Conservation (phyloP, 2,329 filamentous ascomycete species). For the Penicillium sp. region DNA sequence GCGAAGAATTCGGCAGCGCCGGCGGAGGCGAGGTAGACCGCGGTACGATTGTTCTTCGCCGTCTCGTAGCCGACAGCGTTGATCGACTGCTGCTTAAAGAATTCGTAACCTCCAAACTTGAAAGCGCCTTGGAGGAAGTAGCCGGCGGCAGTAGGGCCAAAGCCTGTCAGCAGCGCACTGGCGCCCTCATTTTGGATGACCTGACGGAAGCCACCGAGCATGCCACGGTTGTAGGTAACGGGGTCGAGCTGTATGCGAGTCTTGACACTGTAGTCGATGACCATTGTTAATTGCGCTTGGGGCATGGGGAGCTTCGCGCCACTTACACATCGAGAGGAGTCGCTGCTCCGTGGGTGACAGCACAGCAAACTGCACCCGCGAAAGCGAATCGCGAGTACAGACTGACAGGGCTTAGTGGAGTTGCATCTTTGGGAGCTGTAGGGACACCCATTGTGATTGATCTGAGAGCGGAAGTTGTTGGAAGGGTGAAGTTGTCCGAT, state of each 20-base stretch:
- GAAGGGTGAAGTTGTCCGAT: slow-evolving; percentile 11
- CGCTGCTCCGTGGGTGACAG: slow-evolving; percentile 92
- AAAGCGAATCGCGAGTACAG: slow-evolving; percentile 90
- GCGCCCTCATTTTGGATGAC: slow-evolving; percentile 82
- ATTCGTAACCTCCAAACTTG: slow-evolving; percentile 94
- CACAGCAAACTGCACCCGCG: slow-evolving; percentile 96
- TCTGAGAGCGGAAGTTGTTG: slow-evolving; percentile 19
- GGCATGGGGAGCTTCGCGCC: too few relatives aligned
- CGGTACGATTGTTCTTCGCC: slow-evolving; percentile 75
- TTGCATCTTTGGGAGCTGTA: slow-evolving; percentile 51
- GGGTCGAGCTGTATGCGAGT: slow-evolving; percentile 94
- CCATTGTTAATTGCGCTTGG: background rate
- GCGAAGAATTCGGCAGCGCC: slow-evolving; percentile 66
- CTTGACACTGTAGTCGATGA: slow-evolving; percentile 69
- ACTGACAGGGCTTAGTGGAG: slow-evolving; percentile 60
- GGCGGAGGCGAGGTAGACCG: slow-evolving; percentile 73
- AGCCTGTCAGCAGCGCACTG: slow-evolving; percentile 81
- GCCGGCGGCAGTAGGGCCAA: slow-evolving; percentile 81
- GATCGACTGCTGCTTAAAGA: slow-evolving; percentile 93
- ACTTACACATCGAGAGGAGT: slow-evolving; percentile 99
- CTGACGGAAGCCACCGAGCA: slow-evolving; percentile 84
- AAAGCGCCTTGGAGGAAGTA: slow-evolving; percentile 94
- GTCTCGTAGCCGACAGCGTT: slow-evolving; percentile 75
- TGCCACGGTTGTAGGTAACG: slow-evolving; percentile 81
- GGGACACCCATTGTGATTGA: slow-evolving; percentile 43